Conservation (phyloP, 2,329 filamentous ascomycete species). For the Elsinoe ampelina region DNA sequence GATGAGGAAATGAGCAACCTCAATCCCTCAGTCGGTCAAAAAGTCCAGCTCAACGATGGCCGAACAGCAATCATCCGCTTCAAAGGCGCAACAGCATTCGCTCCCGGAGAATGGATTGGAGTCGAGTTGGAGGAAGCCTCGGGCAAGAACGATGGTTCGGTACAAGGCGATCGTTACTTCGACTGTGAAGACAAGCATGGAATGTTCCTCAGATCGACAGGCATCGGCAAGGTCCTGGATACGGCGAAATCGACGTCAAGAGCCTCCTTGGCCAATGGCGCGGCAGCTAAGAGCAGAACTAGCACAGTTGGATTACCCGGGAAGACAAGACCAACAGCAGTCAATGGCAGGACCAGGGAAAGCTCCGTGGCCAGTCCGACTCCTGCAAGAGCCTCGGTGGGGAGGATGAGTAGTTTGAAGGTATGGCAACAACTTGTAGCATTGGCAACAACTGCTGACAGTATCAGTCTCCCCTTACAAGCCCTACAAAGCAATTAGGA, state of each 20-base stretch:
- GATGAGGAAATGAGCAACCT: slow-evolving; percentile 23
- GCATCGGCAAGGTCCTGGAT: slow-evolving; percentile 46
- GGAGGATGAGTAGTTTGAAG: slow-evolving; percentile 38
- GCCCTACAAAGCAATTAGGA: slow-evolving; percentile 64
- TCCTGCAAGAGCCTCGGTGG: slow-evolving; percentile 48
- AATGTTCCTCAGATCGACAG: slow-evolving; percentile 77
- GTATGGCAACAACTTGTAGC: slow-evolving; percentile 32
- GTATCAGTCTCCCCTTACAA: slow-evolving; percentile 63
- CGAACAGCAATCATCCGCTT: slow-evolving; percentile 71
- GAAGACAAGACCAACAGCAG: slow-evolving; percentile 16
- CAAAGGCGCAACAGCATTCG: slow-evolving; percentile 69
- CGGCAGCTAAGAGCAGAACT: slow-evolving; percentile 31
- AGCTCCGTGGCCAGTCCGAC: slow-evolving; percentile 59
- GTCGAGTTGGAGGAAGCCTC: slow-evolving; percentile 72
- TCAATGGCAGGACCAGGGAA: slow-evolving; percentile 20
- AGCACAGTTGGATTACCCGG: slow-evolving; percentile 29
- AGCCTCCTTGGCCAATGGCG: slow-evolving; percentile 23
- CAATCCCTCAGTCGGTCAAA: slow-evolving; percentile 51
- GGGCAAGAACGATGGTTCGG: slow-evolving; percentile 90
- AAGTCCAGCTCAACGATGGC: slow-evolving; percentile 69
- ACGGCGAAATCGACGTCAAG: slow-evolving; percentile 19
- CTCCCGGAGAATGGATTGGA: slow-evolving; percentile 77
- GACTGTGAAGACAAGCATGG: slow-evolving; percentile 61
- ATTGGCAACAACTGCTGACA: neutral
- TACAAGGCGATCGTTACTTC: slow-evolving; percentile 82